These are phyloP conservation scores for Lasiodiplodia sp. DNA, from an alignment of 2,329 filamentous ascomycete species.

Conservation along the genomic window DNA sequence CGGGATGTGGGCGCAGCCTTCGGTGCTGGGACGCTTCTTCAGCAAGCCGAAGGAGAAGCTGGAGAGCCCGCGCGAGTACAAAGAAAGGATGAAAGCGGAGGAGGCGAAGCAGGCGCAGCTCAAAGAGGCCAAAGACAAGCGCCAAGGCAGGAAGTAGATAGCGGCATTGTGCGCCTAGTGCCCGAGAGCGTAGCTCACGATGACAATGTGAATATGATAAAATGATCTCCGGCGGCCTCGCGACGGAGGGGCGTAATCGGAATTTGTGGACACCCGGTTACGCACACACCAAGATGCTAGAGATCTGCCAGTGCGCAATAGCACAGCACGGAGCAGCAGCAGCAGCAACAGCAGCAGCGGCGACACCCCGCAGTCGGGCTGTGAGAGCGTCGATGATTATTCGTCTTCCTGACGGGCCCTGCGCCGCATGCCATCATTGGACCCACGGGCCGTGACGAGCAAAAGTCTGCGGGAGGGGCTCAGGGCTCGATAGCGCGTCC, in stretches of 20 bases:
- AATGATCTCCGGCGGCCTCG: constrained; percentile 18
- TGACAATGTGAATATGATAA: constrained; percentile 24
- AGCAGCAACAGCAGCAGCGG: not conserved
- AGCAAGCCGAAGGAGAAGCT: constrained; percentile 56
- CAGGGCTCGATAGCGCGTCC: constrained; percentile 20
- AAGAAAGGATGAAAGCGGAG: constrained; percentile 64
- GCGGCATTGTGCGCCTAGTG: not conserved
- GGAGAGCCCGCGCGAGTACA: constrained; percentile 90
- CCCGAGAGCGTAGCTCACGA: not conserved
- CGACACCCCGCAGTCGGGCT: not conserved
- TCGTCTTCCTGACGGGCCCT: not conserved
- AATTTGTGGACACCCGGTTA: constrained; percentile 7
- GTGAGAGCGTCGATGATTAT: constrained; percentile 5
- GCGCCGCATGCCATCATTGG: constrained; percentile 25
- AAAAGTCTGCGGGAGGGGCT: constrained; percentile 25
- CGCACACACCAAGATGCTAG: constrained; percentile 6
- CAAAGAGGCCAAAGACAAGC: constrained; percentile 30
- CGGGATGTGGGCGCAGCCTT: constrained; percentile 71
- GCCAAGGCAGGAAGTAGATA: not conserved
- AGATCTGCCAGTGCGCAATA: not conserved
- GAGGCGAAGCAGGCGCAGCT: constrained; percentile 47
- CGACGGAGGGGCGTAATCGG: constrained; percentile 7
- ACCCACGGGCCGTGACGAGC: constrained; percentile 22
- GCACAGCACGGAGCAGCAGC: not conserved
- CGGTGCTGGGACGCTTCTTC: constrained; percentile 48